Evolutionary conservation across 2,329 filamentous ascomycete species (phyloP).

Genomic region (Calycina herbarum): DNA sequence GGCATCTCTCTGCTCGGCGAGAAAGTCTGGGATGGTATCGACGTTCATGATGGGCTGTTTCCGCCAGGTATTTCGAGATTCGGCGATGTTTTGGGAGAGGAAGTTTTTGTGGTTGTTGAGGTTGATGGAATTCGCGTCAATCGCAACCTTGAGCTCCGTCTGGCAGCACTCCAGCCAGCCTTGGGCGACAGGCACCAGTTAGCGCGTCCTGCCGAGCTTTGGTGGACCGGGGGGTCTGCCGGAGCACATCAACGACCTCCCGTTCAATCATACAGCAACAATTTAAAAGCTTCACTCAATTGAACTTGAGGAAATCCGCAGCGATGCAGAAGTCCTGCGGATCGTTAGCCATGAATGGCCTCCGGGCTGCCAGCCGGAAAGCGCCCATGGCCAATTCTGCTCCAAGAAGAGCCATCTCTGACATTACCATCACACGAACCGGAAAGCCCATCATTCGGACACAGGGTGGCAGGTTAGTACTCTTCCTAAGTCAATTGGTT

Average conservation of each 20-base stretch:
- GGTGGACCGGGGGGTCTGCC: constrained; percentile 16
- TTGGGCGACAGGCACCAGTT: constrained; percentile 13
- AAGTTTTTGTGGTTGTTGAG: constrained; percentile 2
- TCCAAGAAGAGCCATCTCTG: constrained; percentile 62
- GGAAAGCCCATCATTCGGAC: constrained; percentile 91
- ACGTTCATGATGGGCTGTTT: constrained; percentile 63
- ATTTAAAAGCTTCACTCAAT: constrained; percentile 20
- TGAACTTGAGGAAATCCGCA: constrained; percentile 28
- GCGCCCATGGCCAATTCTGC: constrained; percentile 44
- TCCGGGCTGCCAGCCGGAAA: constrained; percentile 55
- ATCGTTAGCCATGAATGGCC: constrained; percentile 52
- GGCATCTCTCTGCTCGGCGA: constrained; percentile 83
- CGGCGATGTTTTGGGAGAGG: constrained; percentile 9
- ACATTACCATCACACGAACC: constrained; percentile 90
- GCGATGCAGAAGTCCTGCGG: constrained; percentile 42
- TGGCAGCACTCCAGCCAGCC: not conserved
- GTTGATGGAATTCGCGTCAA: constrained; percentile 8
- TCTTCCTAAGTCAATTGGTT: not conserved
- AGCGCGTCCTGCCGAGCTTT: constrained; percentile 23
- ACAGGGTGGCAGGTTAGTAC: constrained; percentile 80
- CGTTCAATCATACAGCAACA: constrained; percentile 11
- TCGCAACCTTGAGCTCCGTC: constrained; percentile 23
- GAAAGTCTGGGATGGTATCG: constrained; percentile 83
- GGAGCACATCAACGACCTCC: constrained; percentile 19
- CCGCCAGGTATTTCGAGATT: constrained; percentile 1